A percentile compares a stretch with the other conserved stretches of the same genome.
phyloP scores from a whole-genome alignment of 768 basidiomycete genomes.

The Rhodotorula taiwanensis region DNA sequence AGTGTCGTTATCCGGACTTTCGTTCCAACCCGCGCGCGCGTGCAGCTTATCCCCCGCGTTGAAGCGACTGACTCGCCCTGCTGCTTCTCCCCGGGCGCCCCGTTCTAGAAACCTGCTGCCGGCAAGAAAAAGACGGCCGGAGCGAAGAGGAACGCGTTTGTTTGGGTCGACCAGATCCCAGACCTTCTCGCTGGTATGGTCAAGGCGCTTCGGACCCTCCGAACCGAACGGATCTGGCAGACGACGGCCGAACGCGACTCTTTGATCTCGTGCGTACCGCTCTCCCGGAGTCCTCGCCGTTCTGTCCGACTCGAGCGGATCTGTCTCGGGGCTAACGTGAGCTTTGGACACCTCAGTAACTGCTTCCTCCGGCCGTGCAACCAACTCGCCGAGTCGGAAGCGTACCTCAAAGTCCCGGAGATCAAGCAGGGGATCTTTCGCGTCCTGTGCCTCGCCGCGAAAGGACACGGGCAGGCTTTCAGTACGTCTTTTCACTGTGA shows the following conservation, averaged over 20 bases:
- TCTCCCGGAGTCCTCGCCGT: neutral
- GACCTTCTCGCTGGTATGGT: slow-evolving; percentile 61
- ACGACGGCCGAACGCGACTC: slow-evolving; percentile 77
- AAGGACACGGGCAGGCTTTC: slow-evolving; percentile 75
- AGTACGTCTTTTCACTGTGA: slow-evolving; percentile 45
- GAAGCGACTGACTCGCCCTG: too few relatives aligned
- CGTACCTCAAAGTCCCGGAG: slow-evolving; percentile 70
- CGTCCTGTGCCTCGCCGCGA: slow-evolving; percentile 83
- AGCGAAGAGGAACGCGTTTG: slow-evolving; percentile 49
- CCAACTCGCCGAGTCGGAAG: slow-evolving; percentile 74
- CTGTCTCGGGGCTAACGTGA: neutral
- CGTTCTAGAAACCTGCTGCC: slow-evolving; percentile 24
- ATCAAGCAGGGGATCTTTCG: slow-evolving; percentile 75
- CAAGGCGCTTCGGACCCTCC: slow-evolving; percentile 58
- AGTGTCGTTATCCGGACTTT: too few relatives aligned
- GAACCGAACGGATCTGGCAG: slow-evolving; percentile 79
- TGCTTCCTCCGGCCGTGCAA: slow-evolving; percentile 85
- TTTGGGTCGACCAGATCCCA: slow-evolving; percentile 72
- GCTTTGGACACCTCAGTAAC: slow-evolving; percentile 47
- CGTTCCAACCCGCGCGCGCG: too few relatives aligned
- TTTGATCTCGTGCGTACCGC: slow-evolving; percentile 64
- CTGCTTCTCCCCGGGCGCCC: neutral
- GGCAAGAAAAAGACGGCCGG: slow-evolving; percentile 20
- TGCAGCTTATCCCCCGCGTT: too few relatives aligned
- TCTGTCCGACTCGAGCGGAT: too few relatives aligned